These are phyloP conservation scores for Diaporthe caulivora DNA, from an alignment of 2,329 filamentous ascomycete species.

Conservation along the genomic window DNA sequence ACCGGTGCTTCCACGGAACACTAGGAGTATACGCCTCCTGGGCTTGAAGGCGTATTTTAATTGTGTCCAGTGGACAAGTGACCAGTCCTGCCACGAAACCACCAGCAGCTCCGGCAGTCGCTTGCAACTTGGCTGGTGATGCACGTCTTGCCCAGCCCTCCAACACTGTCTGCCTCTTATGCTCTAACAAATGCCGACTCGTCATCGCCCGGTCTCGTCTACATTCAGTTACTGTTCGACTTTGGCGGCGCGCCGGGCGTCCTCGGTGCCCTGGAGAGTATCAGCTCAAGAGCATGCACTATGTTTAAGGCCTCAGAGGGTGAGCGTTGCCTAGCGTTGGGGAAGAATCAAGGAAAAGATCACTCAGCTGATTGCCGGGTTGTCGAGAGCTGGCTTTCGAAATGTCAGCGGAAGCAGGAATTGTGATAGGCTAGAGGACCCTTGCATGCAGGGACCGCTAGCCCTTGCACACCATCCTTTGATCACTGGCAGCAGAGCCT, in stretches of 20 bases:
- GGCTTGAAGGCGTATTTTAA: slow-evolving; percentile 97
- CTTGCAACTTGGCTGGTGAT: slow-evolving; percentile 78
- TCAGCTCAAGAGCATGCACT: background rate
- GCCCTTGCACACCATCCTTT: background rate
- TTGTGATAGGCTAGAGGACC: background rate
- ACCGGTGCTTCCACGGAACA: slow-evolving; percentile 61
- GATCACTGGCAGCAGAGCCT: background rate
- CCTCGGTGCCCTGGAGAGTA: background rate
- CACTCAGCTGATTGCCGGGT: background rate
- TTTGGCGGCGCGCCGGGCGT: background rate
- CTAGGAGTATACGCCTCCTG: slow-evolving; percentile 79
- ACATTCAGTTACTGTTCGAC: background rate
- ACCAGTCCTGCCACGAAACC: slow-evolving; percentile 94
- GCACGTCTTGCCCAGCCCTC: slow-evolving; percentile 69
- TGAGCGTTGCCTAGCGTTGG: background rate
- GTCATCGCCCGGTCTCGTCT: background rate
- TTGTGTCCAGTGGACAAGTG: slow-evolving; percentile 97
- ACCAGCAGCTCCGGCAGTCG: slow-evolving; percentile 86
- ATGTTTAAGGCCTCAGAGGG: background rate
- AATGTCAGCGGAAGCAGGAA: background rate
- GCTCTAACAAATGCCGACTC: background rate
- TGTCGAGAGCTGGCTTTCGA: background rate
- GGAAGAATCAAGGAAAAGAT: background rate
- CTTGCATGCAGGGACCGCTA: background rate
- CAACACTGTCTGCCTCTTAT: slow-evolving; percentile 44